Evolutionary conservation across 2,329 filamentous ascomycete genomes (phyloP).

Genomic region (Colletotrichum eremochloae): DNA sequence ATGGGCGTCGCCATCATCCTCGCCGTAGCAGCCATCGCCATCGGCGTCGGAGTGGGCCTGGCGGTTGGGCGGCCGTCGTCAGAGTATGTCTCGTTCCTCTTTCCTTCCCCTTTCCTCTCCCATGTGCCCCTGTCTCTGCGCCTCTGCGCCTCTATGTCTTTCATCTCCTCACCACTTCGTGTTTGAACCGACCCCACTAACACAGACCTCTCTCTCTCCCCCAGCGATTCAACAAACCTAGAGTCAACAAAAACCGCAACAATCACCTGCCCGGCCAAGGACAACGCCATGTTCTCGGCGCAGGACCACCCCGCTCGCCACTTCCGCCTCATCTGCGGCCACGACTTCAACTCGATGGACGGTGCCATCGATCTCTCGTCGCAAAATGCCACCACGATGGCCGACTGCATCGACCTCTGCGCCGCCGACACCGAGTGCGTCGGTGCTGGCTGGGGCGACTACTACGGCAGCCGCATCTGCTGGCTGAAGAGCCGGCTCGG

Average conservation of each 20-base stretch:
- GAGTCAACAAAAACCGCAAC: constrained; percentile 28
- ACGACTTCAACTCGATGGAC: constrained; percentile 42
- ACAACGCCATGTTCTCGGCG: constrained; percentile 38
- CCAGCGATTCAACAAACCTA: constrained; percentile 9
- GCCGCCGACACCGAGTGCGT: constrained; percentile 41
- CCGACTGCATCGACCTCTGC: constrained; percentile 45
- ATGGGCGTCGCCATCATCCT: constrained; percentile 42
- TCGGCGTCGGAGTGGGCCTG: constrained; percentile 45
- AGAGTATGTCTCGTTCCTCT: constrained; percentile 4
- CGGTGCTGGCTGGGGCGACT: constrained; percentile 45
- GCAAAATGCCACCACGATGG: constrained; percentile 41
- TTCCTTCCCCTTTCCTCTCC: too few relatives aligned
- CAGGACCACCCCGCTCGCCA: constrained; percentile 19
- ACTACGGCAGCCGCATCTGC: constrained; percentile 42
- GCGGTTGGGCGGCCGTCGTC: constrained; percentile 38
- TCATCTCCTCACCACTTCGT: not conserved
- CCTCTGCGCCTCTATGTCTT: too few relatives aligned
- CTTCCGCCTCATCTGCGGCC: constrained; percentile 42
- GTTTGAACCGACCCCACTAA: not conserved
- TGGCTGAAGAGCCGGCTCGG: constrained; percentile 45
- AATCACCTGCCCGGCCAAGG: constrained; percentile 42
- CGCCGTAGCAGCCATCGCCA: constrained; percentile 43
- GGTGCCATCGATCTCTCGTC: constrained; percentile 40
- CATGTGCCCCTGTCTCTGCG: not conserved
- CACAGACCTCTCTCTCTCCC: not conserved